Base-by-base conservation (phyloP, 345 rosid species). In the Aegle marmelos region DNA sequence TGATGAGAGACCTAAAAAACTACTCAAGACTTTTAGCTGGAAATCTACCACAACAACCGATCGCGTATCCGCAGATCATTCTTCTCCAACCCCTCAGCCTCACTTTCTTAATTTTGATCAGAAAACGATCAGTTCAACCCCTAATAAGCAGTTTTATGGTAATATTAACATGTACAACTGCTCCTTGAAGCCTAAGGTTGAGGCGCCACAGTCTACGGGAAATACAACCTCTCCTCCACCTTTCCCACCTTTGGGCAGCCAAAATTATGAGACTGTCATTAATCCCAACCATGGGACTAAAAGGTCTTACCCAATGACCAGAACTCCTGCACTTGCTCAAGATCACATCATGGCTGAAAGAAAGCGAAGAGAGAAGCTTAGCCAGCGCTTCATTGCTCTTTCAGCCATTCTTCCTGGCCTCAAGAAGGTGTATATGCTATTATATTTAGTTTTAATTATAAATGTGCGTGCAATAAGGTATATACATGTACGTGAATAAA, bases 281-380 rank as follows among this genome's bases (percentile, higher is more conserved):
- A 53, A 53, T 53, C 22, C 57, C 41, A 76, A 72, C 28, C 65
- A 69, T 22, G 76, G 76, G 25, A 54, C 24, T 56, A 70, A 79
- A 50, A 77, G 75, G 79, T 17, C 58, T 53, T 30, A 66, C 34
- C 58, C 83, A 4, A 45, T 68, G 27, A 65, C 68, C 27, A 83
- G 85, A 77, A 79, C 62, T 76, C 85, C 89, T 68, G 53, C 70
- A n/a, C 70, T 81, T 27, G 89, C 91, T 53, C 87, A 88, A 65
- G 89, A 90, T 54, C 91, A 90, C 78, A 83, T 85, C 9, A 37
- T 88, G 63, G 91, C 90, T 0, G 93, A 90, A 61, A 87, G 93
- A 72, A 88, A 79, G 79, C 81, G 91, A 70, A 83, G 93, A 34
- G 91, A 88, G 74, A 90, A 85, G 83, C 86, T 90, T 33, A 86